These are phyloP conservation scores for Paralagenidium karlingii DNA, from an alignment of 352 stramenopile genomes.

Conservation along the genomic window DNA sequence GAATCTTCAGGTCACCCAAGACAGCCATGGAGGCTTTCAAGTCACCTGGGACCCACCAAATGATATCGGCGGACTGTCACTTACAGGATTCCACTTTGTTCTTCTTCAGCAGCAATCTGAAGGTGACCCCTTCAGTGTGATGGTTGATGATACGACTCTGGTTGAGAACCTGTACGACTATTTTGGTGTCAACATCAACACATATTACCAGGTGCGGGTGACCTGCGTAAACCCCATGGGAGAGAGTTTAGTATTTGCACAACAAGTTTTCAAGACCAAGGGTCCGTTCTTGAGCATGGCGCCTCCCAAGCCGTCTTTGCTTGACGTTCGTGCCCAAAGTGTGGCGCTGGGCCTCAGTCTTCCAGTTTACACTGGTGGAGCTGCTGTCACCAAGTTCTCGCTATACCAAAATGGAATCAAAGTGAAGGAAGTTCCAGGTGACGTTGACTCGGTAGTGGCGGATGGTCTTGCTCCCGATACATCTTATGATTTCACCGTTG, in stretches of 20 bases:
- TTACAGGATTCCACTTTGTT: constrained; percentile 11
- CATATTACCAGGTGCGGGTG: constrained; percentile 14
- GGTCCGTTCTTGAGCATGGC: too few relatives aligned
- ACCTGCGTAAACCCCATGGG: constrained; percentile 14
- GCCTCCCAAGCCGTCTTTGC: constrained; percentile 11
- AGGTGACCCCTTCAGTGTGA: neutral
- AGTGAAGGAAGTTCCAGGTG: constrained; percentile 7
- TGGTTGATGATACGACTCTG: constrained; percentile 1
- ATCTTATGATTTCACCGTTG: constrained; percentile 17
- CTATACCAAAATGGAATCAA: constrained; percentile 31
- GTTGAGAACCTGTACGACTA: constrained; percentile 3
- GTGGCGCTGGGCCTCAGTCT: constrained; percentile 18
- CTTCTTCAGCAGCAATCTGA: neutral
- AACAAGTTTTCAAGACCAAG: too few relatives aligned
- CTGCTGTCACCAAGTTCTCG: constrained; percentile 13
- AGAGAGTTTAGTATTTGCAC: too few relatives aligned
- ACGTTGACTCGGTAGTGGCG: constrained; percentile 11
- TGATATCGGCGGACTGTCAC: constrained; percentile 22
- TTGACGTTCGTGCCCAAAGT: constrained; percentile 13
- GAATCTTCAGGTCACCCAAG: too few relatives aligned
- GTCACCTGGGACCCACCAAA: constrained; percentile 13
- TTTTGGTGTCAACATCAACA: constrained; percentile 12
- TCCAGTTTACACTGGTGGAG: constrained; percentile 23
- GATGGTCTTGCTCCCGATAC: constrained; percentile 13
- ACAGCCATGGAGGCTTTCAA: too few relatives aligned